Conservation (phyloP, 441 rosid genomes). For the Euphorbia schlechtendalii region DNA sequence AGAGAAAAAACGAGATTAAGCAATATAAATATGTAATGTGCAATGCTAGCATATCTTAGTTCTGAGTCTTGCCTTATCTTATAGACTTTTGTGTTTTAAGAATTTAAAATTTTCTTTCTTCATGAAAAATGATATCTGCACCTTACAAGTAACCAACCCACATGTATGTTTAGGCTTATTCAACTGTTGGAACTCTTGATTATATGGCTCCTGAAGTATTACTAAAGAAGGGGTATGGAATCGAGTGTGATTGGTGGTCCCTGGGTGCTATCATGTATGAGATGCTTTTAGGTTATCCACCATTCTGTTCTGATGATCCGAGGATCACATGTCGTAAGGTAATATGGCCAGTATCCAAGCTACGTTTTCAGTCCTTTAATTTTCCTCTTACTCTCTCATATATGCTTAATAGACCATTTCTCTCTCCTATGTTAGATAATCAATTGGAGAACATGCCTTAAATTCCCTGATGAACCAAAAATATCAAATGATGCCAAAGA, state of each 20-base stretch:
- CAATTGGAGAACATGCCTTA: conserved; percentile 85
- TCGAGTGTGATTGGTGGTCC: conserved; percentile 99
- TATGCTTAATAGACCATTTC: conserved; percentile 20
- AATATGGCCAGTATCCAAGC: conserved; percentile 35
- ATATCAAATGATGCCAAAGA: conserved; percentile 82
- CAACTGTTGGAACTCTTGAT: conserved; percentile 96
- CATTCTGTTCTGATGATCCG: conserved; percentile 92
- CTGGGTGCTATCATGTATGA: conserved; percentile 91
- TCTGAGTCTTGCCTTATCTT: not conserved
- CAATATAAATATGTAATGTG: not conserved
- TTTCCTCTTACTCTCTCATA: not conserved
- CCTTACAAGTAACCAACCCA: conserved; percentile 11
- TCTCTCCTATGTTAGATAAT: conserved; percentile 49
- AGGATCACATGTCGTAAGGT: conserved; percentile 95
- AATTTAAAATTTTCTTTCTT: conserved; percentile 5
- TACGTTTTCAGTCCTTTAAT: conserved; percentile 17
- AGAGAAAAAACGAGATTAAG: not conserved
- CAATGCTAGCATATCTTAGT: conserved; percentile 1
- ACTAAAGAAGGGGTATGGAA: conserved; percentile 95
- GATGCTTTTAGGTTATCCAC: conserved; percentile 92
- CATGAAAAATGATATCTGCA: conserved; percentile 13
- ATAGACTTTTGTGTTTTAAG: not conserved
- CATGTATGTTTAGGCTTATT: conserved; percentile 60
- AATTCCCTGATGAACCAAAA: conserved; percentile 88
- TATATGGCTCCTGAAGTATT: too few species aligned